phyloP scores from a whole-genome alignment of 192 early-diverging fungal species.

The Obelidium mucronatum region DNA sequence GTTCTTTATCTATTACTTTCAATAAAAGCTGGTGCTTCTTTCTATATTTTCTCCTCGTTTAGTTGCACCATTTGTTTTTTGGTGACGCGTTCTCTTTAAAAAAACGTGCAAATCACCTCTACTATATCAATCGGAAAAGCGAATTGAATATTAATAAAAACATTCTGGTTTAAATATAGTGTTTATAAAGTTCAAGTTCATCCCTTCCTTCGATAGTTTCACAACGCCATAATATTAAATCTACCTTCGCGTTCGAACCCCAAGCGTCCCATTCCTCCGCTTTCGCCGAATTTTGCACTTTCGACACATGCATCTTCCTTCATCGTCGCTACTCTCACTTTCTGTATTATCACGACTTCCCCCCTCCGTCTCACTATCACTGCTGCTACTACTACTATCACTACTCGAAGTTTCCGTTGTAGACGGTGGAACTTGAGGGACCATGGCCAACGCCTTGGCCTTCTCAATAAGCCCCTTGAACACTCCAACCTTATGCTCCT shows the following conservation, averaged over 20 bases:
- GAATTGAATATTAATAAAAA: no score
- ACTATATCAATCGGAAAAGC: no score
- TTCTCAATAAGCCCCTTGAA: conserved; percentile 16
- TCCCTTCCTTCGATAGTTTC: no score
- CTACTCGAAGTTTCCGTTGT: conserved; percentile 8
- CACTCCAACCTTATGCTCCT: not conserved
- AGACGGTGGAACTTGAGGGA: conserved; percentile 22
- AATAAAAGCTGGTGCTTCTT: no score
- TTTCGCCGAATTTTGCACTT: conserved; percentile 64
- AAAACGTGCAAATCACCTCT: no score
- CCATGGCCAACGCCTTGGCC: conserved; percentile 3
- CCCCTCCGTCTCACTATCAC: conserved; percentile 16
- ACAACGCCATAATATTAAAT: no score
- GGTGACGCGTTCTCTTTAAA: no score
- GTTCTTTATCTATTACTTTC: no score
- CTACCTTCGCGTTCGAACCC: not conserved
- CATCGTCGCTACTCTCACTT: conserved; percentile 35
- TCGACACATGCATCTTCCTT: conserved; percentile 65
- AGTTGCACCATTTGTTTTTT: no score
- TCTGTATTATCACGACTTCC: conserved; percentile 26
- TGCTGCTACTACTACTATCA: conserved; percentile 14
- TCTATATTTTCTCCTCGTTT: no score
- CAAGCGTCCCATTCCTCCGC: conserved; percentile 29
- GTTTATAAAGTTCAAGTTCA: no score
- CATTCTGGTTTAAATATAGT: no score